Conservation (phyloP, 2,329 filamentous ascomycete species). For the Cladorrhinum sp. region DNA sequence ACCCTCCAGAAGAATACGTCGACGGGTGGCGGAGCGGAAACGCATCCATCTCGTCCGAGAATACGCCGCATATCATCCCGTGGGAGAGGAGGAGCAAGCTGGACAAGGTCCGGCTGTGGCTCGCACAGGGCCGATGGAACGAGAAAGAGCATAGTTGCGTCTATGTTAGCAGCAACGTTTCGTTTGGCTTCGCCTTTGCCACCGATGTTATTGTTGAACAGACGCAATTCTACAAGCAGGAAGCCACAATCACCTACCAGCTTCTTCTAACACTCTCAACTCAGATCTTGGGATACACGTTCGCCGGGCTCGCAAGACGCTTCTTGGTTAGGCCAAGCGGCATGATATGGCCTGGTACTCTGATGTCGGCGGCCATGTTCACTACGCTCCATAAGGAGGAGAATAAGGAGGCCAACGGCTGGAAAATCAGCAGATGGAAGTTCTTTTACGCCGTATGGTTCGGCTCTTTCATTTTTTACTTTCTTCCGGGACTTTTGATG, state of each 20-base stretch:
- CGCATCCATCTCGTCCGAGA: constrained; percentile 18
- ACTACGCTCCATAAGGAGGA: constrained; percentile 80
- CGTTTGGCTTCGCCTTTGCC: constrained; percentile 84
- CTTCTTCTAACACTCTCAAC: constrained; percentile 80
- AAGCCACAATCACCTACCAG: constrained; percentile 73
- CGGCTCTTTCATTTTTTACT: constrained; percentile 75
- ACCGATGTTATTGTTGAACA: constrained; percentile 90
- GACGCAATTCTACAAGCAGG: constrained; percentile 82
- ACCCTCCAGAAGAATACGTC: constrained; percentile 47
- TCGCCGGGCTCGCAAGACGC: constrained; percentile 75
- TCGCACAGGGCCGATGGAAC: constrained; percentile 79
- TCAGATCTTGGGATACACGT: constrained; percentile 81
- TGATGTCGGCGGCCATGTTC: constrained; percentile 89
- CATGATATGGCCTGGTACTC: constrained; percentile 88
- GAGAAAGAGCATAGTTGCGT: constrained; percentile 87
- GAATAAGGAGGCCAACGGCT: constrained; percentile 77
- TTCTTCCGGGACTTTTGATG: constrained; percentile 77
- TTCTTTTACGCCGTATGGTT: constrained; percentile 77
- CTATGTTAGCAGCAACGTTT: constrained; percentile 86
- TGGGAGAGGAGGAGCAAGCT: constrained; percentile 31
- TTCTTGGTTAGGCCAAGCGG: constrained; percentile 81
- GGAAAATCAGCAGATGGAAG: constrained; percentile 76
- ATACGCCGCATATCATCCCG: constrained; percentile 18
- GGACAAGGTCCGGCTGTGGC: constrained; percentile 62
- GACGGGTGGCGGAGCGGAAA: constrained; percentile 37